These are phyloP conservation scores for Aspergillus terreus DNA, from an alignment of 2,329 filamentous ascomycete species.

Conservation along the genomic window DNA sequence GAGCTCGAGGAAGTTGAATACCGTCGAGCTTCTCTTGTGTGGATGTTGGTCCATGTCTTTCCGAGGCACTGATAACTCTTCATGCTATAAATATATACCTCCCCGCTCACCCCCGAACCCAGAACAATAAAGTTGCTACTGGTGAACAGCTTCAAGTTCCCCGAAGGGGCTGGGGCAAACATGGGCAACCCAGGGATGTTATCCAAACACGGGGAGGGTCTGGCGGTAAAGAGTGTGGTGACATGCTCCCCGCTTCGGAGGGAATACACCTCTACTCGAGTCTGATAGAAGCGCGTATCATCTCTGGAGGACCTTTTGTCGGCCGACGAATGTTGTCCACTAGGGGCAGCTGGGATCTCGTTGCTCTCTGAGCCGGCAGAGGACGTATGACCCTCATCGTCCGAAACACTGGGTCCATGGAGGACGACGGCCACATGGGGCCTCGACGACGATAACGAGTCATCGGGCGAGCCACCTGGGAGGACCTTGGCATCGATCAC, in stretches of 20 bases:
- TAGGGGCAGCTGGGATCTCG: conserved; percentile 27
- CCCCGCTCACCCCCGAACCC: conserved; percentile 77
- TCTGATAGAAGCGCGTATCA: conserved; percentile 61
- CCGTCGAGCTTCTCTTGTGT: conserved; percentile 47
- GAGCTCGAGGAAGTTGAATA: conserved; percentile 46
- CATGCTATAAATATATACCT: conserved; percentile 72
- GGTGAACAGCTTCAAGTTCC: conserved; percentile 69
- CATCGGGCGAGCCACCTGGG: conserved; percentile 59
- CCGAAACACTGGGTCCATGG: conserved; percentile 66
- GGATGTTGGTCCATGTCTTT: conserved; percentile 88
- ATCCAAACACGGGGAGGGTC: conserved; percentile 56
- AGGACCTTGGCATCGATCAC: conserved; percentile 81
- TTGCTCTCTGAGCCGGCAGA: conserved; percentile 34
- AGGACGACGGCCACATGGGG: conserved; percentile 77
- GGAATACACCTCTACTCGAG: conserved; percentile 84
- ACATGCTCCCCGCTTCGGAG: conserved; percentile 69
- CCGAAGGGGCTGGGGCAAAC: conserved; percentile 65
- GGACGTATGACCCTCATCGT: conserved; percentile 31
- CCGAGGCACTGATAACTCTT: conserved; percentile 64
- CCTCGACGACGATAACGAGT: conserved; percentile 53
- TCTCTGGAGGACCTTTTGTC: conserved; percentile 24
- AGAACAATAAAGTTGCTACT: conserved; percentile 69
- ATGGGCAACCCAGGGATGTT: conserved; percentile 59
- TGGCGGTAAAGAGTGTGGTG: conserved; percentile 71
- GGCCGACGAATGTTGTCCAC: conserved; percentile 18